These are phyloP conservation scores for Trypanosoma cruzi DNA, from an alignment of 208 protist genomes.

Conservation along the genomic window DNA sequence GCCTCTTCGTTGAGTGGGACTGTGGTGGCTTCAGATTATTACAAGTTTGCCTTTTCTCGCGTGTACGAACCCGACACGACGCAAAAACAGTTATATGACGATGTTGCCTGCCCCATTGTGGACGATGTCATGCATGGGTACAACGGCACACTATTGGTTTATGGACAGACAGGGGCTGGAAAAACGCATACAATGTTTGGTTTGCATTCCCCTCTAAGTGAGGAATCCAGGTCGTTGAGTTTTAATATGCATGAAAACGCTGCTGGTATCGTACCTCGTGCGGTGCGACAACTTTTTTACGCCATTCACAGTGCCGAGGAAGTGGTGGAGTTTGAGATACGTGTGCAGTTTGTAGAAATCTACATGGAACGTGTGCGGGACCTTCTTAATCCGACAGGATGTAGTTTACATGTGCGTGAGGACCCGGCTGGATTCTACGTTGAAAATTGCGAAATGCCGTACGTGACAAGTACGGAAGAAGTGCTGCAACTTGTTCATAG, in stretches of 20 bases:
- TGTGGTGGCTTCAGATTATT: not conserved
- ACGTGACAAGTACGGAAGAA: slow-evolving; percentile 81
- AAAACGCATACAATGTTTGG: slow-evolving; percentile 94
- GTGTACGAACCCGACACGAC: slow-evolving; percentile 48
- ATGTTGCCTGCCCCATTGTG: slow-evolving; percentile 87
- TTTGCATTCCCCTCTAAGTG: slow-evolving; percentile 1
- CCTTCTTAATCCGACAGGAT: slow-evolving; percentile 67
- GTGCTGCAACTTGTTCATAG: slow-evolving; percentile 79
- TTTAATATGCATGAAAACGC: not conserved
- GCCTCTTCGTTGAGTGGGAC: not conserved
- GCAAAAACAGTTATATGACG: slow-evolving; percentile 83
- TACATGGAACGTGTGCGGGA: slow-evolving; percentile 98
- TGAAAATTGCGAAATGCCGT: slow-evolving; percentile 86
- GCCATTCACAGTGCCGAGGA: slow-evolving; percentile 64
- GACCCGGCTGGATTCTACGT: slow-evolving; percentile 89
- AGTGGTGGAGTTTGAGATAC: slow-evolving; percentile 93
- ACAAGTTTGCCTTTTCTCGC: slow-evolving; percentile 64
- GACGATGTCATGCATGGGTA: slow-evolving; percentile 89
- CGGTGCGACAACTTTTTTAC: slow-evolving; percentile 92
- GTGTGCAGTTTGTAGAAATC: slow-evolving; percentile 96
- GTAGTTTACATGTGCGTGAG: slow-evolving; percentile 67
- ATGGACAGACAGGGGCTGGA: slow-evolving; percentile 92
- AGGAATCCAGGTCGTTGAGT: slow-evolving; percentile 14
- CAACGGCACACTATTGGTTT: slow-evolving; percentile 91
- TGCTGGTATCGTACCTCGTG: slow-evolving; percentile 93